phyloP scores from a whole-genome alignment of 164 flowering plant genomes.

The Chimonanthus praecox region DNA sequence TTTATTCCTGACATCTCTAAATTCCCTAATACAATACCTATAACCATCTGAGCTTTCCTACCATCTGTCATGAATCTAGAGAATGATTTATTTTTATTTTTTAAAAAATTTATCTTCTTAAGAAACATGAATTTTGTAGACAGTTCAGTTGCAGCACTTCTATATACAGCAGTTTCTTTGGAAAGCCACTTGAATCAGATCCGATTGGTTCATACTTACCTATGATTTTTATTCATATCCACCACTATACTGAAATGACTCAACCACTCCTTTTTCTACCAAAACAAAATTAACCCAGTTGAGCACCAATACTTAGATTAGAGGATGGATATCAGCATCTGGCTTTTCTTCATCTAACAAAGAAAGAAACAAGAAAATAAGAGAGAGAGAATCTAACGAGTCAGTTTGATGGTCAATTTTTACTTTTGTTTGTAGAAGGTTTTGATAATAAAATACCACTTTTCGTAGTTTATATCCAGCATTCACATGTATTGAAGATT shows the following conservation, averaged over 20 bases:
- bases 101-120: background rate
- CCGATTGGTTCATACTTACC: slow-evolving; percentile 17
- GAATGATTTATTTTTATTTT: background rate
- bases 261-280: background rate
- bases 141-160: slow-evolving; percentile 23
- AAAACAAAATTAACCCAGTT: slow-evolving; percentile 6
- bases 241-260: background rate
- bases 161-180: background rate
- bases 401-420: too few species aligned
- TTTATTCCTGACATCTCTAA: too few species aligned
- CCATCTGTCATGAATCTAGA: too few species aligned
- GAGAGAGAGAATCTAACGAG: too few species aligned
- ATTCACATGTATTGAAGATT: too few species aligned
- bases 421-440: background rate
- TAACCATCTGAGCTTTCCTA: too few species aligned
- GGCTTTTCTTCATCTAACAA: background rate
- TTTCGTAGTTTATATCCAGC: too few species aligned
- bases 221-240: slow-evolving; percentile 2
- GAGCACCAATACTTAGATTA: slow-evolving; percentile 11
- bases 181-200: slow-evolving; percentile 21
- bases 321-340: background rate
- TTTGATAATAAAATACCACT: too few species aligned
- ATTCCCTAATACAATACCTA: too few species aligned
- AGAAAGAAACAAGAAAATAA: too few species aligned
- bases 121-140: background rate